Percentiles rank a stretch among this genome's conserved stretches.
Evolutionary conservation across 345 rosid genomes (phyloP).

Genomic region (Dipteronia dyeriana): DNA sequence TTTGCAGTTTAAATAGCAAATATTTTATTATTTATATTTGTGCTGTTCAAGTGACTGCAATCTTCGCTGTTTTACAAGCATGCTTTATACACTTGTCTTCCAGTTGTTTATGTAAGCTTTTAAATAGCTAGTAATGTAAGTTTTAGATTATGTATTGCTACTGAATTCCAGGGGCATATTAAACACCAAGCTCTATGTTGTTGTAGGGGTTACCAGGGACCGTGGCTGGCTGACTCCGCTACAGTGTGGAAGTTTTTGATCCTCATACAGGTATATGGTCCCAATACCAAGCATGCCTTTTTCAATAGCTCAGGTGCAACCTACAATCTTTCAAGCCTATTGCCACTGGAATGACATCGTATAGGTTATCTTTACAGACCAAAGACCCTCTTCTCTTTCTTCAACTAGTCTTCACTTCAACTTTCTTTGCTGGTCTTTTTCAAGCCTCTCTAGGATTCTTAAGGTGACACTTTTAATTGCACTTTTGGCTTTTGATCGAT

Average conservation of each 20-base stretch:
- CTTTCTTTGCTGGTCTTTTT: too few species aligned
- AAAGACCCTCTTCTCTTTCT: too few species aligned
- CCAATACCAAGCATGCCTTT: constrained; percentile 88
- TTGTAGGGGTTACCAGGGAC: constrained; percentile 76
- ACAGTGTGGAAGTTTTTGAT: constrained; percentile 84
- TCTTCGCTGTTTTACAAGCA: neutral
- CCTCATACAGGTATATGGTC: constrained; percentile 63
- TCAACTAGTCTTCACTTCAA: too few species aligned
- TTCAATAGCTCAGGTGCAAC: constrained; percentile 69
- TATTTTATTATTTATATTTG: neutral
- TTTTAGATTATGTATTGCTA: neutral
- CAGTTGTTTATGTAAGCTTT: neutral
- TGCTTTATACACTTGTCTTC: neutral
- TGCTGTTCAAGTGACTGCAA: neutral
- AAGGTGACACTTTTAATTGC: too few species aligned
- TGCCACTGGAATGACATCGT: constrained; percentile 92
- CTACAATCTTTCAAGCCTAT: constrained; percentile 85
- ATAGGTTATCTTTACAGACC: constrained; percentile 24
- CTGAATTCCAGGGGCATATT: constrained; percentile 39
- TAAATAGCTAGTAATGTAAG: too few species aligned
- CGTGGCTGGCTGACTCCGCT: constrained; percentile 79
- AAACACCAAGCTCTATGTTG: constrained; percentile 77
- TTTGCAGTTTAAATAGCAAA: neutral
- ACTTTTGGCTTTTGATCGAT: too few species aligned
- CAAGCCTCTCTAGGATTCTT: too few species aligned